These are phyloP conservation scores for Magnusiomyces sp. DNA, from an alignment of 1,139 yeast genomes.

Conservation along the genomic window DNA sequence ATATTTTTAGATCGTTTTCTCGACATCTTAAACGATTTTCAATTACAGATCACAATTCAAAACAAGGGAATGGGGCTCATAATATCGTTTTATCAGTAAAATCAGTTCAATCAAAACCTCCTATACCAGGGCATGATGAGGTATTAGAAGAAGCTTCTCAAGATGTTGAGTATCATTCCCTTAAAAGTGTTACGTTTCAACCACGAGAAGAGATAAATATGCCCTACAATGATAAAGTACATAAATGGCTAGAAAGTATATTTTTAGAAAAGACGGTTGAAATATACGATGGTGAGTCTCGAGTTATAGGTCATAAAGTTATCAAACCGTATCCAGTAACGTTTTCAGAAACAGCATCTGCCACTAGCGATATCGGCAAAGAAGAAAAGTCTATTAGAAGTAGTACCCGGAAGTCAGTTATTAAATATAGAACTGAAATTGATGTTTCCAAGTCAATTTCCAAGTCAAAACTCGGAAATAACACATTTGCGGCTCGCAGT, in stretches of 20 bases:
- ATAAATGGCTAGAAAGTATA: slow-evolving; percentile 18
- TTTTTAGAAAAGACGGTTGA: neutral
- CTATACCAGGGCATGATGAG: neutral
- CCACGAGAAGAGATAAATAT: slow-evolving; percentile 21
- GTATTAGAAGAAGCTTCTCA: neutral
- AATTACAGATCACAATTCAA: neutral
- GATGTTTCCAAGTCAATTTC: neutral
- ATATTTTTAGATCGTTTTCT: neutral
- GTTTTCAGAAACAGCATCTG: slow-evolving; percentile 12
- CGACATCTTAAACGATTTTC: neutral
- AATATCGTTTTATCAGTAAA: neutral
- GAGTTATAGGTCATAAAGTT: neutral
- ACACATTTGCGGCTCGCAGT: too few relatives aligned
- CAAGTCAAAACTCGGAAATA: neutral
- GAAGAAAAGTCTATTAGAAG: neutral
- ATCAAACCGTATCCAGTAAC: slow-evolving; percentile 14
- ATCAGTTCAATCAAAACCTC: neutral
- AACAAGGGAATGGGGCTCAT: neutral
- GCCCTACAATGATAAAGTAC: slow-evolving; percentile 20
- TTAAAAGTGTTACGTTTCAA: slow-evolving; percentile 10
- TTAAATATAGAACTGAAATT: neutral
- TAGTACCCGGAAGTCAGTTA: neutral
- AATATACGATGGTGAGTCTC: slow-evolving; percentile 3
- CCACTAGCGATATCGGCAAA: neutral
- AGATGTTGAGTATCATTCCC: neutral